A percentile compares a stretch with the other conserved stretches of the same genome.
Conservation (phyloP, 2,329 filamentous ascomycete species). For the Aureobasidium sp. region DNA sequence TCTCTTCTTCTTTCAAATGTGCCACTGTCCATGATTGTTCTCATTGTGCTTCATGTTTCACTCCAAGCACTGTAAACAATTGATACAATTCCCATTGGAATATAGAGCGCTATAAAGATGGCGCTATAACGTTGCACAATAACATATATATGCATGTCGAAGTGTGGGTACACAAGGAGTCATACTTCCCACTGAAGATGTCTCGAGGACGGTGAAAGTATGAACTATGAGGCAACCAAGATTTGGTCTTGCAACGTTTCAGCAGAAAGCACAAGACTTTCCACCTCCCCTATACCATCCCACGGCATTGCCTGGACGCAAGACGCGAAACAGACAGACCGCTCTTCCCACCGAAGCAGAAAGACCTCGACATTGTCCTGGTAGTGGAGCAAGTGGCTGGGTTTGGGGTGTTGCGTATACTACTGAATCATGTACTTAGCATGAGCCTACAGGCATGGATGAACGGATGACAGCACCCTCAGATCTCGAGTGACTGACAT, state of each 20-base stretch:
- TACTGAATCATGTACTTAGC: background rate
- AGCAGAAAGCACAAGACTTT: slow-evolving; percentile 1
- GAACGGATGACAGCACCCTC: background rate
- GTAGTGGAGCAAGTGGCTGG: slow-evolving; percentile 11
- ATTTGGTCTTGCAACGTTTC: slow-evolving; percentile 12
- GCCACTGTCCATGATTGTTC: background rate
- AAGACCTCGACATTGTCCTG: slow-evolving; percentile 7
- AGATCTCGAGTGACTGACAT: background rate
- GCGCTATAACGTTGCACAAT: too few species aligned
- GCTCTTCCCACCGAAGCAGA: slow-evolving; percentile 8
- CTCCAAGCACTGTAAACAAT: background rate
- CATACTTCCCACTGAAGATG: slow-evolving; percentile 10
- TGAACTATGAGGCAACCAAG: slow-evolving; percentile 14
- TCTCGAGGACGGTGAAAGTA: slow-evolving; percentile 12
- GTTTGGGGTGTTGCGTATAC: slow-evolving; percentile 11
- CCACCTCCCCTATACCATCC: slow-evolving; percentile 11
- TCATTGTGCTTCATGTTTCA: background rate
- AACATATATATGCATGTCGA: background rate
- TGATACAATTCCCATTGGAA: background rate
- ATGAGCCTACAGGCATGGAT: background rate
- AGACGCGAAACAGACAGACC: slow-evolving; percentile 14
- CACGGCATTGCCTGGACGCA: slow-evolving; percentile 13
- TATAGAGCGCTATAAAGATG: background rate
- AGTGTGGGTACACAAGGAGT: slow-evolving; percentile 14
- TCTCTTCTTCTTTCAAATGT: background rate